A percentile compares a stretch with the other conserved stretches of the same genome.
These are phyloP conservation scores for Trametes gibbosa DNA, from an alignment of 768 basidiomycete species.

Conservation along the genomic window DNA sequence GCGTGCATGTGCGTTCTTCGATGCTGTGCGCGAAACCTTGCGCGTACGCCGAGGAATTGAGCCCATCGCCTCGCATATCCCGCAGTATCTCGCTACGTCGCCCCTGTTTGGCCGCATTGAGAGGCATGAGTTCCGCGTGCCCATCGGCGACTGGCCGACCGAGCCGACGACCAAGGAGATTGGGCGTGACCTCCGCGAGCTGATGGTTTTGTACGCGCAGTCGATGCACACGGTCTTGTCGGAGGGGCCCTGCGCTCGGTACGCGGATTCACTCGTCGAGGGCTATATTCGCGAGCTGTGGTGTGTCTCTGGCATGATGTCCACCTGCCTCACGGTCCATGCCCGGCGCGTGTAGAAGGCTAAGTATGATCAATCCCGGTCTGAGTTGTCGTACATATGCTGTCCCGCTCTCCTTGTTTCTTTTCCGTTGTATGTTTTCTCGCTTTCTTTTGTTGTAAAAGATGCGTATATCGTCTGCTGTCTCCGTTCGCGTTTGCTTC, in stretches of 20 bases:
- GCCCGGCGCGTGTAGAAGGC: conserved; percentile 28
- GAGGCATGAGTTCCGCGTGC: conserved; percentile 38
- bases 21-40: conserved; percentile 39
- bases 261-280: conserved; percentile 37
- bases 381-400: background rate
- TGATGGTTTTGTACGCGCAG: conserved; percentile 42
- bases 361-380: background rate
- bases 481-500: background rate
- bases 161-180: conserved; percentile 34
- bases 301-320: conserved; percentile 45
- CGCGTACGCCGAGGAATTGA: conserved; percentile 35
- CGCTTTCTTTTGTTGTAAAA: background rate
- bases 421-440: background rate
- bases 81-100: conserved; percentile 35
- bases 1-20: conserved; percentile 32
- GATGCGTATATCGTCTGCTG: background rate
- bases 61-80: conserved; percentile 38
- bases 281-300: conserved; percentile 48
- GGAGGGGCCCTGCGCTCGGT: conserved; percentile 29
- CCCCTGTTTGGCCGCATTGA: conserved; percentile 43
- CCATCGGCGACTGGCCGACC: conserved; percentile 54
- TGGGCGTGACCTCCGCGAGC: conserved; percentile 41
- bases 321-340: conserved; percentile 49
- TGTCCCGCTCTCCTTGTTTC: background rate
- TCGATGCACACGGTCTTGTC: conserved; percentile 49